Evolutionary conservation across 805 yeast genomes (phyloP), one percentile per base, ranked within the genome.

Genomic region (Maudiozyma pseudohumilis): DNA sequence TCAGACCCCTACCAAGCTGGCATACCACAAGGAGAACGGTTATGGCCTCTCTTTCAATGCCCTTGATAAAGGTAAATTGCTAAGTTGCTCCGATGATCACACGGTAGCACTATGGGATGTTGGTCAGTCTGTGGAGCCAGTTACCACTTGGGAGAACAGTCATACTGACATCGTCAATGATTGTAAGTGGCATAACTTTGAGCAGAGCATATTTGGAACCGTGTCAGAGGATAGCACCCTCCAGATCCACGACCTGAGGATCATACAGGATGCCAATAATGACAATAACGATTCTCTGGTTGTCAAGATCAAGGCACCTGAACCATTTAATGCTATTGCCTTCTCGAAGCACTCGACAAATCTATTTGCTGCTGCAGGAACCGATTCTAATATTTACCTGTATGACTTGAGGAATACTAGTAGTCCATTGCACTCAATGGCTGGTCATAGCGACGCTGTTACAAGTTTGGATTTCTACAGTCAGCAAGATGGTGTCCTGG

Each of bases 401-500:
- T 70, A 77, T 42, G 92, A 83, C 51, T 49, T 74, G 25, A 67
- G 92, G 50, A 65, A 65, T 31, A 49, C 73, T 1, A 61, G 64
- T 4, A 62, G 68, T 18, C 49, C 58, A 6, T 64, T 83, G 9
- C 92, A 83, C 54, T 69, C 80, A 3, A 79, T 83, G 77, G 68
- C 78, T 73, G 92, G 92, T 1, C 96, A 86, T 49, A 75, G 80
- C 3, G 84, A 73, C 23, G 61, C 81, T 1, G 74, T 86, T 26
- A 81, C 88, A 1, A 64, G 75, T 30, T 55, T 86, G 40, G 87
- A 83, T 50, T 86, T 88, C 70, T 79, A 82, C 33, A 87, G 88
- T 1, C 77, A 72, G 46, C 64, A 69, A 36, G 95, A 85, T 48
- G 89, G 89, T 12, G 69, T 86, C 4, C 53, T 86, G 7, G 86